A percentile compares a stretch with the other conserved stretches of the same genome.
phyloP scores from a whole-genome alignment of 2,329 filamentous ascomycete species.

The Beauveria caledonica region DNA sequence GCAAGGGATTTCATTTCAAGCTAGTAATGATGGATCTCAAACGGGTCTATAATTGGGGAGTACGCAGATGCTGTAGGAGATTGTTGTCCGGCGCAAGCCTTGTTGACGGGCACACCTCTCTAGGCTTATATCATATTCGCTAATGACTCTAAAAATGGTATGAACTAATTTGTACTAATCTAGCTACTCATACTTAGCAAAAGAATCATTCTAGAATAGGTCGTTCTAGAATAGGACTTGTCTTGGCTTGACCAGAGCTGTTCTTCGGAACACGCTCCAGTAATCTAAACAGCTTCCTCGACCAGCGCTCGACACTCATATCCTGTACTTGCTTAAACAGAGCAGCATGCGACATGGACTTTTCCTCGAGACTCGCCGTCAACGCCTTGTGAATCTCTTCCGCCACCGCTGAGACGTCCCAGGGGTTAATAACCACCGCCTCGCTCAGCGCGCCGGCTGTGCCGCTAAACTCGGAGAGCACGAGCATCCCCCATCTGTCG shows the following conservation, averaged over 20 bases:
- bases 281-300: neutral
- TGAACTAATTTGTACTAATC: fast-evolving
- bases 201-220: neutral
- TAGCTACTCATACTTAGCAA: neutral
- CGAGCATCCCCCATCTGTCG: constrained; percentile 75
- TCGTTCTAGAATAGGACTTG: neutral
- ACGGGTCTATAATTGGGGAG: too few species aligned
- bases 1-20: too few species aligned
- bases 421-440: constrained; percentile 93
- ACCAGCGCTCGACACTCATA: constrained; percentile 6
- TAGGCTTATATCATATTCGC: too few species aligned
- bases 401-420: constrained; percentile 80
- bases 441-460: constrained; percentile 77
- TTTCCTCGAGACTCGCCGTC: constrained; percentile 60
- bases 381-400: constrained; percentile 75
- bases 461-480: constrained; percentile 93
- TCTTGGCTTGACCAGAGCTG: neutral
- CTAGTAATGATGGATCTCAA: too few species aligned
- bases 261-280: neutral
- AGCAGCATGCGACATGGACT: constrained; percentile 52
- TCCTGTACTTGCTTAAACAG: constrained; percentile 1
- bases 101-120: too few species aligned
- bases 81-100: too few species aligned
- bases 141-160: too few species aligned
- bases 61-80: too few species aligned